phyloP scores from a whole-genome alignment of 176 grass and related monocot genomes.

The Carex pumila region DNA sequence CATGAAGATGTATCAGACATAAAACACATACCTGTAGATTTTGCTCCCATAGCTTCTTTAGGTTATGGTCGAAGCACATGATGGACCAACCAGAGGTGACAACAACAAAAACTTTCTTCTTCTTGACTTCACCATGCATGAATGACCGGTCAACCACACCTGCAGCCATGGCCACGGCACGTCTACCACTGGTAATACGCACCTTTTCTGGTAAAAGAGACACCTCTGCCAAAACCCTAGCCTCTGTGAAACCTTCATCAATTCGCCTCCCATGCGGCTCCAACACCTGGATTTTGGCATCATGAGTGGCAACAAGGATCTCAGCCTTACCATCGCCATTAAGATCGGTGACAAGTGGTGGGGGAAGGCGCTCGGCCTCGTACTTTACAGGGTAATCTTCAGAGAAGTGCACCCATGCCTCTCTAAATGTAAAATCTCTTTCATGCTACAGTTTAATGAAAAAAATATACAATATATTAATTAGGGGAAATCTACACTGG shows the following conservation, averaged over 20 bases:
- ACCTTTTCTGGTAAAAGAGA: conserved; percentile 72
- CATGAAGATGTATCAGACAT: background rate
- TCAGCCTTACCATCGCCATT: conserved; percentile 83
- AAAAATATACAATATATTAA: conserved; percentile 11
- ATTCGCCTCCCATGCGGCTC: conserved; percentile 37
- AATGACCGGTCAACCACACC: conserved; percentile 72
- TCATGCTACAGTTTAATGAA: conserved; percentile 35
- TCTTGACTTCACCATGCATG: conserved; percentile 27
- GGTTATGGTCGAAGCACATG: conserved; percentile 99
- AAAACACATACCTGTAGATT: conserved; percentile 56
- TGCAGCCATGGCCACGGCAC: conserved; percentile 71
- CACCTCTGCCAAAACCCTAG: conserved; percentile 64
- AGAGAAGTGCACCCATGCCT: conserved; percentile 87
- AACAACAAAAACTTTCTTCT: conserved; percentile 79
- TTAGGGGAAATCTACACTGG: background rate
- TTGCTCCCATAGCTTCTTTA: conserved; percentile 89
- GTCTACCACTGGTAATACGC: conserved; percentile 62
- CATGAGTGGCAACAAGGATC: conserved; percentile 82
- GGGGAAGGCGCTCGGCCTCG: conserved; percentile 78
- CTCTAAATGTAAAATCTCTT: conserved; percentile 80
- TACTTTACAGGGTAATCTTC: conserved; percentile 87
- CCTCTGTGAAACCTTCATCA: conserved; percentile 66
- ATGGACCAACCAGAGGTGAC: conserved; percentile 92
- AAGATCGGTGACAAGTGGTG: conserved; percentile 78
- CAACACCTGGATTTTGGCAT: conserved; percentile 80